phyloP scores from a whole-genome alignment of 495 filamentous ascomycete genomes.

The Sabuloglossum arenarium region DNA sequence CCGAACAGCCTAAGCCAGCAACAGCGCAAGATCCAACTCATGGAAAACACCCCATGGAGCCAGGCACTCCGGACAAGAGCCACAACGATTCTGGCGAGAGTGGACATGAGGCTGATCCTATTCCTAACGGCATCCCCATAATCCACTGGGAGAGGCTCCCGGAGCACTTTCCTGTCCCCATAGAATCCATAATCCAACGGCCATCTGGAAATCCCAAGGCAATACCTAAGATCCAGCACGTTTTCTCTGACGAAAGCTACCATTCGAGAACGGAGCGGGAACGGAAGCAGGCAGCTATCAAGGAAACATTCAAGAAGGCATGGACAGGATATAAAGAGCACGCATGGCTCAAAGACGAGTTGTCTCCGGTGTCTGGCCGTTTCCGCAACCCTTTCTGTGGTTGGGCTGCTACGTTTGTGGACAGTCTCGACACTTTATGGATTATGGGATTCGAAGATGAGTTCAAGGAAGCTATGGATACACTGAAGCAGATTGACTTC shows the following conservation, averaged over 20 bases:
- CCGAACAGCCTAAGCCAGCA: neutral
- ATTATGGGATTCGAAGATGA: constrained; percentile 85
- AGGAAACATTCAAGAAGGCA: constrained; percentile 14
- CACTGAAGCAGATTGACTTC: constrained; percentile 71
- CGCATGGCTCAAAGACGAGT: constrained; percentile 21
- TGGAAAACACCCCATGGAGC: neutral
- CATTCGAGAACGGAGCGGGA: constrained; percentile 39
- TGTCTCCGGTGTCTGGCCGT: constrained; percentile 18
- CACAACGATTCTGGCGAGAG: constrained; percentile 16
- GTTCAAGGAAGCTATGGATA: constrained; percentile 66
- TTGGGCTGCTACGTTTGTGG: constrained; percentile 89
- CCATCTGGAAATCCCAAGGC: constrained; percentile 46
- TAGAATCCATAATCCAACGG: constrained; percentile 47
- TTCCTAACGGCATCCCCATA: constrained; percentile 13
- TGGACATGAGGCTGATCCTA: constrained; percentile 20
- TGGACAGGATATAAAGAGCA: constrained; percentile 22
- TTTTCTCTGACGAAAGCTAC: constrained; percentile 41
- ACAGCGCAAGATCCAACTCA: neutral
- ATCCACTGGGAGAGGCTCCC: constrained; percentile 49
- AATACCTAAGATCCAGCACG: constrained; percentile 58
- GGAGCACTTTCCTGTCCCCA: constrained; percentile 54
- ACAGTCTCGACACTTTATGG: constrained; percentile 86
- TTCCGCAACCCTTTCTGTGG: constrained; percentile 67
- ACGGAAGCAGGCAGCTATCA: constrained; percentile 33
- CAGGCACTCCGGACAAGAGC: neutral